Base-by-base conservation (phyloP, 768 basidiomycete genomes). In the Panellus pusillus region DNA sequence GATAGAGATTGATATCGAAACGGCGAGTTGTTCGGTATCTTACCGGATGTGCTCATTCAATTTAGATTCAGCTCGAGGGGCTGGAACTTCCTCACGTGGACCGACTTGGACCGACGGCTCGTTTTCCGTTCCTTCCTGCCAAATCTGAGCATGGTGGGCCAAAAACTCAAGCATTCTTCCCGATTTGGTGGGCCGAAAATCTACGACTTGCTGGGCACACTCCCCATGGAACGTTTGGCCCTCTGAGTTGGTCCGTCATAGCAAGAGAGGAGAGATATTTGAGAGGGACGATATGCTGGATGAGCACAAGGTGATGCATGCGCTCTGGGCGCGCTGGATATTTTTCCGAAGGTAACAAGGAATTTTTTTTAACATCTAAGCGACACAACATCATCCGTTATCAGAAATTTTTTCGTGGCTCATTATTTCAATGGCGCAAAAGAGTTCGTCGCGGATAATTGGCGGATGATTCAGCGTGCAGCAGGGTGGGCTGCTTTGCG, bases 291-390 rank as follows among this genome's bases (percentile, higher is more conserved):
- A 90, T 61, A 72, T 90, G 11, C 73, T 74, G 37, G 88, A 89
- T 52, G 87, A 90, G 57, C 82, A 87, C 53, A 92, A 91, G 66
- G 83, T 90, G 7, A 86, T 92, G 74, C 61, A 70, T 81, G 86
- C 84, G 44, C 24, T 44, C 18, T 48, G 42, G 24, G 19, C 24
- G 17, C 38, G 49, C 9, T 50, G 49, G 49, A 50, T 50, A 19
- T 20, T 15, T 43, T 35, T 47, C 8, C 31, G 44, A 44, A 39
- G 41, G 44, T 24, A 24, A 6, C 3, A 24, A 24, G 6, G 24
- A 24, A n/a, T n/a, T 24, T 6, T 6, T 6, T 24, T 24, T 24
- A 6, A 3, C 24, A 24, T 24, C 24, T 24, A 24, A 24, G 24
- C 24, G 24, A 24, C 24, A 6, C 2, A 24, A 24, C n/a, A n/a